Base-by-base conservation (phyloP, 768 basidiomycete genomes). In the Mycena sanguinolenta region DNA sequence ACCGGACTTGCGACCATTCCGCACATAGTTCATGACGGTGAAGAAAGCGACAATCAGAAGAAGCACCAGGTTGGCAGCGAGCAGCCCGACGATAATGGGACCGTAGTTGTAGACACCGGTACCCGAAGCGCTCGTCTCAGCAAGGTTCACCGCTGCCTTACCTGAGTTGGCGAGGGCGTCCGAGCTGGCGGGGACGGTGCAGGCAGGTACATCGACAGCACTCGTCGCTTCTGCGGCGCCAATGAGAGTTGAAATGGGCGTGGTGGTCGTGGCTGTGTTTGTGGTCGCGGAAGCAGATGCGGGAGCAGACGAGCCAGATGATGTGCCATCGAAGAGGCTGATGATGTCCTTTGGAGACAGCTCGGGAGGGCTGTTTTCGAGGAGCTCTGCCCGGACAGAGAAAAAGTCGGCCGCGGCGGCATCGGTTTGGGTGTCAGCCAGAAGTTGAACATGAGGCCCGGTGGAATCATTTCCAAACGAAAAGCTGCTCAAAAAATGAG, bases 391-490 rank as follows among this genome's bases (percentile, higher is more conserved):
- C 6, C 80, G 79, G 44, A 79, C 76, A 17, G 63, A 66, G 7
- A 73, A 34, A 1, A 84, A 82, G 34, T 83, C 74, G 7, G 73
- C 57, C 23, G 78, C 79, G 0, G 82, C 84, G 36, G 79, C 80
- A 14, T 78, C 77, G 8, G 74, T 73, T n/a, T 82, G 76, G 0
- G 82, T 80, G 30, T 81, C 74, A 1, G 84, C 77, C 13, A 86
- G 75, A 5, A 86, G 73, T 64, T 85, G 84, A 63, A 86, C 82
- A 55, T 81, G 82, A 9, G 85, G 82, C 2, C 73, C 72, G 1
- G 73, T 75, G 4, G 65, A 73, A 49, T 78, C 72, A 66, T 85
- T 82, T 30, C 83, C 85, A 73, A 86, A 86, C 65, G 86, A 81
- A 77, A 81, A 86, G 4, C 84, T 85, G 46, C 0, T 54, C 61